Evolutionary conservation across 345 rosid species (phyloP), one percentile per base, ranked within the genome.

Genomic region (Gossypium stocksii): DNA sequence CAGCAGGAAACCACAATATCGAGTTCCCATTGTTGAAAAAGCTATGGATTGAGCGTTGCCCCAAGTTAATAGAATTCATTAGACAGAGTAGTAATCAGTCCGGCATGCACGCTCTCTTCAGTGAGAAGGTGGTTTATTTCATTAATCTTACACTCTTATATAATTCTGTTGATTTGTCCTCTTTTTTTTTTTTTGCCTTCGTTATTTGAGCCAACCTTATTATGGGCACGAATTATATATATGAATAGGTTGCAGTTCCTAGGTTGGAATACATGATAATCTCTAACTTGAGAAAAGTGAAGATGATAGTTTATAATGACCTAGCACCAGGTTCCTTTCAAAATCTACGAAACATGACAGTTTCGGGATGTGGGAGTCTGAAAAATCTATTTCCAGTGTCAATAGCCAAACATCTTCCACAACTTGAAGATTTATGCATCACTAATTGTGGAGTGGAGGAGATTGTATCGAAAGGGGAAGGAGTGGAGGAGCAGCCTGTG

Each of bases 281-380:
- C 12, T 1, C 1, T 1, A 0, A n/a, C 13, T 16, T 83, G 64
- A 27, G 67, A 13, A 77, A 44, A 8, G 61, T 71, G 59, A 71
- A 65, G 64, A 53, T 53, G 75, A 59, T 79, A 77, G 74, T 78
- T 72, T 1, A n/a, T 6, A 6, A 56, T 45, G 45, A 77, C 45
- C 59, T 43, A 3, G 7, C 7, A 0, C 29, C 43, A 3, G 70
- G 77, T 73, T 69, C 79, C 7, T 83, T 80, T 4, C 7, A 34
- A 34, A 34, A 34, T 34, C 1, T 34, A 4, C 41, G 41, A 1
- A 5, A 34, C 4, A 34, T 34, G 5, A 34, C 1, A 0, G 41
- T 34, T 34, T 7, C 0, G 41, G 0, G 7, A 4, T 34, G 41
- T 34, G 41, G 3, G 10, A 25, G 20, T n/a, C 2, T 81, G 0